phyloP scores from a whole-genome alignment of 2,329 filamentous ascomycete genomes.

The Dactylella cylindrospora region DNA sequence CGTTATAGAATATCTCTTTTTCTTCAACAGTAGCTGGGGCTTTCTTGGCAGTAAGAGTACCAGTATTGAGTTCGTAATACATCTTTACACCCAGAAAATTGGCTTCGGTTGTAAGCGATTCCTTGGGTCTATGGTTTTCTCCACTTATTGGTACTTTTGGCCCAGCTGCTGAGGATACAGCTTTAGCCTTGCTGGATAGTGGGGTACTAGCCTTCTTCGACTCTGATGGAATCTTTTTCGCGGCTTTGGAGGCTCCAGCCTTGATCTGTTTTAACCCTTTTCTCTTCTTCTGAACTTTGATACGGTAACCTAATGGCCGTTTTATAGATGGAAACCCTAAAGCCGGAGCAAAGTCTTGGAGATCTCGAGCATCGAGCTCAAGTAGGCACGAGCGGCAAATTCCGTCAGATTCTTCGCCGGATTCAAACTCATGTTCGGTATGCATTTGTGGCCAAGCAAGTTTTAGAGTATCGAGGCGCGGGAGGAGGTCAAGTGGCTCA shows the following conservation, averaged over 20 bases:
- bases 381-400: constrained; percentile 5
- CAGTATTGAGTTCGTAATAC: too few relatives aligned
- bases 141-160: too few relatives aligned
- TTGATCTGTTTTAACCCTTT: constrained; percentile 20
- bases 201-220: too few relatives aligned
- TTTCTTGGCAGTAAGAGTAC: too few relatives aligned
- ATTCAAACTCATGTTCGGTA: not conserved
- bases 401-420: not conserved
- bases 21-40: too few relatives aligned
- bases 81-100: too few relatives aligned
- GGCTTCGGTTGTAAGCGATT: too few relatives aligned
- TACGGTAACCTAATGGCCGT: not conserved
- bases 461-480: constrained; percentile 12
- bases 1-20: too few relatives aligned
- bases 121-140: too few relatives aligned
- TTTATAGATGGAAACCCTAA: constrained; percentile 12
- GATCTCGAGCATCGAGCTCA: constrained; percentile 12
- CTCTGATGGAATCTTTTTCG: too few relatives aligned
- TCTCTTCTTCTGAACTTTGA: constrained; percentile 9
- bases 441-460: constrained; percentile 7
- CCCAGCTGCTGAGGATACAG: too few relatives aligned
- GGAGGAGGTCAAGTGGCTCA: not conserved
- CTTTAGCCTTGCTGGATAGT: too few relatives aligned
- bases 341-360: constrained; percentile 20
- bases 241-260: not conserved